Base-by-base conservation (phyloP, 129 eudicot genomes). In the Artemisia argyi region DNA sequence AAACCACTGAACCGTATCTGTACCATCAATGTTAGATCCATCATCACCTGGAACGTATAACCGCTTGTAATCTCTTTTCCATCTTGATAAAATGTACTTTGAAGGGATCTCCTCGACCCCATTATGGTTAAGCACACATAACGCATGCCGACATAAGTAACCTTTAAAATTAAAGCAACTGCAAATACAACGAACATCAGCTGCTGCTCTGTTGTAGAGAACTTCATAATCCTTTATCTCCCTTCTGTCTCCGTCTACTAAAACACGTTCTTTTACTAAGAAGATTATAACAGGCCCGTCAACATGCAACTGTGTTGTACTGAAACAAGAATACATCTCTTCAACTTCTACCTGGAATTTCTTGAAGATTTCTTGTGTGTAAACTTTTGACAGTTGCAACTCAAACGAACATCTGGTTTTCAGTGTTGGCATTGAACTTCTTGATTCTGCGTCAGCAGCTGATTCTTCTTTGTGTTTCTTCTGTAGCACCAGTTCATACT, bases 311-410 rank as follows among this genome's bases (percentile, higher is more conserved):
- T 92, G 98, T 11, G 91, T 89, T 16, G 96, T 92, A 64, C 96
- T 86, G 75, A 89, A 92, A 82, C 98, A 92, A 14, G 98, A 86
- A 82, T 87, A 92, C 96, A 92, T 92, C 71, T 92, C 98, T 79
- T 89, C 96, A 18, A 92, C 98, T 79, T 92, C 96, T 18, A 78
- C 22, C 65, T 89, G 98, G 30, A 92, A 92, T 47, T 80, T 92
- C 61, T 76, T 78, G 57, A 92, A 92, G 14, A 92, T 81, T 54
- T 84, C 89, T 50, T 78, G 62, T 39, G 98, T 89, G 58, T 84
- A 92, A 69, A 89, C 74, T 76, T 83, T 89, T 2, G 96, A 92
- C n/a, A 92, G 73, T 78, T 92, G 98, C 50, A 86, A 67, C 80
- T 92, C 98, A 42, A 79, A 92, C 5, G 96, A 76, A 66, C 94